Evolutionary conservation across 1,284 basidiomycete genomes (phyloP).

Genomic region (Xerocomus cyaneibrunnescens): DNA sequence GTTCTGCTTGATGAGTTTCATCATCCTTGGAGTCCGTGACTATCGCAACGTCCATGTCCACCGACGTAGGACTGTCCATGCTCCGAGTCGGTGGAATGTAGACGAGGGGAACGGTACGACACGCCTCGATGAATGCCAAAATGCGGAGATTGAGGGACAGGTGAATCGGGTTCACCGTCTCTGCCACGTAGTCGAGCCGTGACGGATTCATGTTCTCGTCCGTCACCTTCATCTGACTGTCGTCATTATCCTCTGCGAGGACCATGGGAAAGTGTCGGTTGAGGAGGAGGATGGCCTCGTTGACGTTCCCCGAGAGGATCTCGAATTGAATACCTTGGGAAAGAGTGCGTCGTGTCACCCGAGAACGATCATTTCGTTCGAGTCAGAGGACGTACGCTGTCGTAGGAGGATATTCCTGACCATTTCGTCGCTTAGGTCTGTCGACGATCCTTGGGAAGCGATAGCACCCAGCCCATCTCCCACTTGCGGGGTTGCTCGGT

Average conservation of each 20-base stretch:
- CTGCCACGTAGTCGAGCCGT: slow-evolving; percentile 48
- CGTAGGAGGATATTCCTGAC: slow-evolving; percentile 53
- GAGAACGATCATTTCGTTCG: background rate
- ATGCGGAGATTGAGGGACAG: slow-evolving; percentile 81
- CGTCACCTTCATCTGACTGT: slow-evolving; percentile 20
- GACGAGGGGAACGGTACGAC: slow-evolving; percentile 65
- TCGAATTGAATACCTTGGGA: slow-evolving; percentile 59
- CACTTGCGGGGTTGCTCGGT: slow-evolving; percentile 16
- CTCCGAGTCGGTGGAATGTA: slow-evolving; percentile 29
- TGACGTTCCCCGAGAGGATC: slow-evolving; percentile 69
- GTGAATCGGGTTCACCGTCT: slow-evolving; percentile 68
- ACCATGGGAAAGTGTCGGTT: slow-evolving; percentile 70
- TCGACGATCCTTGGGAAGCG: slow-evolving; percentile 21
- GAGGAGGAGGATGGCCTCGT: slow-evolving; percentile 64
- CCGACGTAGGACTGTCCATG: slow-evolving; percentile 5
- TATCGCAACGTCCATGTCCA: slow-evolving; percentile 10
- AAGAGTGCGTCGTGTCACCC: slow-evolving; percentile 8
- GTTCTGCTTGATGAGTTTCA: slow-evolving; percentile 38
- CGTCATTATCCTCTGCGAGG: slow-evolving; percentile 39
- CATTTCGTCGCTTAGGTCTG: slow-evolving; percentile 42
- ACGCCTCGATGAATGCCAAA: slow-evolving; percentile 78
- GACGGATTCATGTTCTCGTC: slow-evolving; percentile 30
- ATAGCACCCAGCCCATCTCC: slow-evolving; percentile 7
- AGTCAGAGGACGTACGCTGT: slow-evolving; percentile 47
- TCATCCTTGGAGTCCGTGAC: slow-evolving; percentile 27